Evolutionary conservation across 1,139 yeast genomes (phyloP), one percentile per base, ranked within the genome.

Genomic region (Tardiomyces digboiensis): DNA sequence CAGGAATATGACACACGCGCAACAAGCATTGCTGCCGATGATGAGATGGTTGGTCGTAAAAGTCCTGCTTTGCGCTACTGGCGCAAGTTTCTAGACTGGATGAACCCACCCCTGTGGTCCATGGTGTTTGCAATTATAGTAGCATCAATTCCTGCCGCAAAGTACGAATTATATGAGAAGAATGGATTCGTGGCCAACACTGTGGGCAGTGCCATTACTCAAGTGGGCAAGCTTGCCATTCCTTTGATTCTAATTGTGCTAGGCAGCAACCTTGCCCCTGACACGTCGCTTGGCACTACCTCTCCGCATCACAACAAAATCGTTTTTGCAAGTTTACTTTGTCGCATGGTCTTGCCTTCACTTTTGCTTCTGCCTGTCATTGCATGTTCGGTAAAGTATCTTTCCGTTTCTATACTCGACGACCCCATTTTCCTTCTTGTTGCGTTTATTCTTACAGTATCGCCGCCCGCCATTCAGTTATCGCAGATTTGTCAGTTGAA

Each of bases 51-150:
- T 3, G 10, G 22, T 29, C 23, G 14, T 7, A 6, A 14, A 19
- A 8, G n/a, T 19, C 36, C 18, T 12, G 20, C n/a, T 2, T 26
- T 13, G 36, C 36, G 36, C 14, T 20, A 10, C 21, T 39, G 21
- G 29, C 44, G 36, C 33, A 50, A 51, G 29, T 47, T 76, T 42
- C 52, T 72, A 45, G 56, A 62, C 29, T 79, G 79, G 55, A 87
- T 91, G 95, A 91, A 91, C 63, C 97, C 97, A 10, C 98, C 98
- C 8, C 70, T 91, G 50, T 91, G 88, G 72, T 82, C 97, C 12
- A 91, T 91, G 97, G 63, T 86, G 21, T 64, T 82, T 1, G 81
- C 97, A 8, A 79, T 91, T 18, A 50, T 85, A 21, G 91, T 91
- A 44, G 98, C 97, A 1, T 77, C 93, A 1, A 71, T 86, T 16